Percentiles rank a stretch among this genome's conserved stretches.
phyloP scores from a whole-genome alignment of 2,329 filamentous ascomycete species.

The Diaporthe longicolla region DNA sequence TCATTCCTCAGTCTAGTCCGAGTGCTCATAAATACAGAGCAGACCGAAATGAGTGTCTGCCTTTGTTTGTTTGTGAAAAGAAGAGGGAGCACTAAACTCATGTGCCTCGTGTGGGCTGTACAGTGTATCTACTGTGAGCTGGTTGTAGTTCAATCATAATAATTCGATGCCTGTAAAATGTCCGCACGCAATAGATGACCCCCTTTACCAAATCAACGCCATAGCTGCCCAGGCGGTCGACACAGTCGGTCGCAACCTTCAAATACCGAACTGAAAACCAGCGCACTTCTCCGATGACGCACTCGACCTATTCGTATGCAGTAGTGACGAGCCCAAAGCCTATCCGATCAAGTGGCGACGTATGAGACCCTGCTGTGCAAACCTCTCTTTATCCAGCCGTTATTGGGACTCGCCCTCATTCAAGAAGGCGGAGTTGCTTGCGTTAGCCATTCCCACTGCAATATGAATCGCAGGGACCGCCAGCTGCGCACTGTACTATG shows the following conservation, averaged over 20 bases:
- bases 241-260: neutral
- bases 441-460: conserved; percentile 14
- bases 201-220: neutral
- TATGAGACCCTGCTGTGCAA: conserved; percentile 2
- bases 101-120: no score
- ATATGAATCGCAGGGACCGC: conserved; percentile 18
- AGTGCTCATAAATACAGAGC: no score
- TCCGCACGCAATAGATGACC: neutral
- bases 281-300: neutral
- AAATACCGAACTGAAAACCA: neutral
- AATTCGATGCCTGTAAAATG: neutral
- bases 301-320: conserved; percentile 3
- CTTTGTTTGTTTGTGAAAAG: no score
- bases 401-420: neutral
- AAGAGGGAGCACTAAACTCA: no score
- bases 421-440: conserved; percentile 8
- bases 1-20: neutral
- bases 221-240: conserved; percentile 3
- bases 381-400: neutral
- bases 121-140: no score
- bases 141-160: neutral
- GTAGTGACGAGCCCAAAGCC: neutral
- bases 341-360: neutral
- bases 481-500: conserved; percentile 16
- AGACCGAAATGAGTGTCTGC: no score